A percentile compares a stretch with the other conserved stretches of the same genome.
These are phyloP conservation scores for Aspergillus awamori DNA, from an alignment of 2,329 filamentous ascomycete genomes.

Conservation along the genomic window DNA sequence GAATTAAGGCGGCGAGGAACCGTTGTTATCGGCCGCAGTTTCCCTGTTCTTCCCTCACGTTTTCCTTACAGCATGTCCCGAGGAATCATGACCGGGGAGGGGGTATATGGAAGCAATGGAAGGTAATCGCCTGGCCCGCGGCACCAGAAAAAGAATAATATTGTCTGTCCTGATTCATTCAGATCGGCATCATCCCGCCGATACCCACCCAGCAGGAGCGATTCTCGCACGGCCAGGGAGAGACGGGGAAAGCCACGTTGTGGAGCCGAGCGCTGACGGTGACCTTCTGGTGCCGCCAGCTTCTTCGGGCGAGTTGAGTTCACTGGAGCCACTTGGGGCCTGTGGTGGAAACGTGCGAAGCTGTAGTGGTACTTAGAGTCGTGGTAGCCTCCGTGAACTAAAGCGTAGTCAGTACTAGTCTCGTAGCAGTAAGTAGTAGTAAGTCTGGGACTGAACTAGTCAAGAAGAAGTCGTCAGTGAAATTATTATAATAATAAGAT, in stretches of 20 bases:
- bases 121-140: background rate
- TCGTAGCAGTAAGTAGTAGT: background rate
- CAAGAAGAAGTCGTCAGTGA: slow-evolving; percentile 1
- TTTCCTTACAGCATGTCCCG: background rate
- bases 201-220: slow-evolving; percentile 28
- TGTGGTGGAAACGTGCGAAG: slow-evolving; percentile 25
- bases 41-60: background rate
- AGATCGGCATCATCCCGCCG: slow-evolving; percentile 32
- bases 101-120: too few species aligned
- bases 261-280: slow-evolving; percentile 36
- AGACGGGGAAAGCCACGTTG: slow-evolving; percentile 36
- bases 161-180: slow-evolving; percentile 24
- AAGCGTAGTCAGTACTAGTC: background rate
- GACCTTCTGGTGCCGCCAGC: slow-evolving; percentile 38
- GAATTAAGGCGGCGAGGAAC: background rate
- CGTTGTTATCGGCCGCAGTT: background rate
- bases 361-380: slow-evolving; percentile 11
- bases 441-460: slow-evolving; percentile 10
- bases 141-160: background rate
- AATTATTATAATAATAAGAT: slow-evolving; percentile 1
- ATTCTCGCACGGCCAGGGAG: slow-evolving; percentile 28
- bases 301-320: slow-evolving; percentile 27
- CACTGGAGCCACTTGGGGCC: slow-evolving; percentile 18
- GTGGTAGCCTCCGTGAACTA: background rate
- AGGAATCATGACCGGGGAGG: background rate